Conservation (phyloP, 106 monocot species). For the Alisma plantagoaquatica region DNA sequence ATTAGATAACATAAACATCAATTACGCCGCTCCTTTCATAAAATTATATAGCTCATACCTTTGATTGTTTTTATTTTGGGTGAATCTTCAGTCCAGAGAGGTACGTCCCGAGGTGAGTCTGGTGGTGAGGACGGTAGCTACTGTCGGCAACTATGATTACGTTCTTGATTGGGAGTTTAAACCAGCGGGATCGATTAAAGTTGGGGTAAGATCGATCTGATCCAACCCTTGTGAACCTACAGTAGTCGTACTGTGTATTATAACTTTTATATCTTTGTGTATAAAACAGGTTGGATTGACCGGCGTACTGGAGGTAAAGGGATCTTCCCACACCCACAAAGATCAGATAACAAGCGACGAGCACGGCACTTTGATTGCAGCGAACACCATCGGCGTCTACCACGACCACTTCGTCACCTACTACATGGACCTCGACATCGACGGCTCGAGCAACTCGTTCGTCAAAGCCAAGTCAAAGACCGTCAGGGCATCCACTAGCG, state of each 20-base stretch:
- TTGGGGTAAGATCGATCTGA: no score
- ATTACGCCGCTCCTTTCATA: not conserved
- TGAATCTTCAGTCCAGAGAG: slow-evolving; percentile 40
- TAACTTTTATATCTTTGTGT: no score
- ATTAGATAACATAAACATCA: slow-evolving; percentile 17
- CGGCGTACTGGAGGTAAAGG: slow-evolving; percentile 45
- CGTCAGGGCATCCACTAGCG: not conserved
- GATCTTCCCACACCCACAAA: slow-evolving; percentile 26
- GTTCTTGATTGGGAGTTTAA: slow-evolving; percentile 82
- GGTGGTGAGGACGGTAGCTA: slow-evolving; percentile 64
- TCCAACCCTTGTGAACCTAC: no score
- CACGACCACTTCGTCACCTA: slow-evolving; percentile 68
- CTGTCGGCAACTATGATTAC: slow-evolving; percentile 58
- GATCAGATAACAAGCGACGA: slow-evolving; percentile 26
- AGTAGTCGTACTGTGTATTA: no score
- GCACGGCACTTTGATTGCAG: slow-evolving; percentile 40
- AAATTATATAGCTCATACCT: no score
- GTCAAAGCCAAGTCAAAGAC: slow-evolving; percentile 27
- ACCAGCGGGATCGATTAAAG: slow-evolving; percentile 43
- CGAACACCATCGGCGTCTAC: slow-evolving; percentile 42
- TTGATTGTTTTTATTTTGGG: no score
- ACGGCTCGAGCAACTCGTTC: slow-evolving; percentile 51
- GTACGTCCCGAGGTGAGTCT: slow-evolving; percentile 49
- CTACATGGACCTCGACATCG: slow-evolving; percentile 64
- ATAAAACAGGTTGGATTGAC: slow-evolving; percentile 53